phyloP scores from a whole-genome alignment of 2,329 filamentous ascomycete species.

The Colletotrichum somersetense region DNA sequence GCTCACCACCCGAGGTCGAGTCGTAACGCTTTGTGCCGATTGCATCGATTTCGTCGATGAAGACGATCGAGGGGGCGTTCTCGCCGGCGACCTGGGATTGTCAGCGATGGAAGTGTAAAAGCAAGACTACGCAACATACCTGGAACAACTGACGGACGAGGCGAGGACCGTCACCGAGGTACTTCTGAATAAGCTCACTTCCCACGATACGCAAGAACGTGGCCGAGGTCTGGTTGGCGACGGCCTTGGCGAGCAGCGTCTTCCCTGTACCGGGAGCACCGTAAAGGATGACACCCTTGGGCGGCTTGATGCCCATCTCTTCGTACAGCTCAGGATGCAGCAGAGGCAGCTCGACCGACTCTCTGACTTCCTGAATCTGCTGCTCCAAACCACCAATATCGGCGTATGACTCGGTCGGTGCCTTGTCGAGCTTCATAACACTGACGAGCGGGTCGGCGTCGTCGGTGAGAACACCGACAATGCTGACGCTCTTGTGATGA shows the following conservation, averaged over 20 bases:
- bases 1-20: slow-evolving; percentile 94
- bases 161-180: slow-evolving; percentile 93
- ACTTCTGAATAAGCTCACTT: slow-evolving; percentile 99
- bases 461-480: slow-evolving; percentile 96
- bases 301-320: slow-evolving; percentile 99
- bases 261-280: slow-evolving; percentile 96
- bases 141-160: slow-evolving; percentile 97
- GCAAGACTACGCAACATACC: slow-evolving; percentile 55
- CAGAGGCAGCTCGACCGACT: slow-evolving; percentile 95
- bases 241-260: slow-evolving; percentile 98
- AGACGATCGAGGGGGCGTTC: slow-evolving; percentile 96
- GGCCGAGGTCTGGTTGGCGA: slow-evolving; percentile 97
- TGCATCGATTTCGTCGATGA: slow-evolving; percentile 99
- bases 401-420: slow-evolving; percentile 96
- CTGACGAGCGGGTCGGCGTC: slow-evolving; percentile 95
- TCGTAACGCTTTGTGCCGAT: slow-evolving; percentile 99
- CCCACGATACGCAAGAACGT: slow-evolving; percentile 99
- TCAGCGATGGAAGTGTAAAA: background rate
- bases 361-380: slow-evolving; percentile 97
- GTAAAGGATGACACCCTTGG: slow-evolving; percentile 99
- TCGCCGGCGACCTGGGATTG: slow-evolving; percentile 83
- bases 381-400: slow-evolving; percentile 96
- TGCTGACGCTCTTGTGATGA: slow-evolving; percentile 97
- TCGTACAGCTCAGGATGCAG: slow-evolving; percentile 98
- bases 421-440: slow-evolving; percentile 99